Evolutionary conservation across 805 yeast species (phyloP), one percentile per base, ranked within the genome.

Genomic region (Saccharomycopsis fermentans): DNA sequence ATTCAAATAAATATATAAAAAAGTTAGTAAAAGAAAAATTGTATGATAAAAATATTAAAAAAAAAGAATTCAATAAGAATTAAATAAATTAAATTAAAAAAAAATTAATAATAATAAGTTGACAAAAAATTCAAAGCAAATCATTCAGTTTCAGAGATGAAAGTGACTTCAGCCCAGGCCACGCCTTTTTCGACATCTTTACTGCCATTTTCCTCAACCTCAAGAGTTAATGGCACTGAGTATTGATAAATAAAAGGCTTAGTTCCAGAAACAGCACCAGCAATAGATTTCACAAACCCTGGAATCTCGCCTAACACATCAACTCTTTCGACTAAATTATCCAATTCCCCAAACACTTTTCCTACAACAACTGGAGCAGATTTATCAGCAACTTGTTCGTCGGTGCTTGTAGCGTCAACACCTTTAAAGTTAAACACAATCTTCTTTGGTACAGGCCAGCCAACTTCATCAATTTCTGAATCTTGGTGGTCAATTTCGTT

Each of bases 301-400:
- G 99, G 99, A 60, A 94, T 85, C 74, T 94, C 98, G 55, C 90
- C 88, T 97, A 94, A 90, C 60, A 94, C 98, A 73, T 94, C 99
- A 59, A 94, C 91, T 69, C 98, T 83, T 74, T 90, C 97, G 56
- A 89, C 82, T 61, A 88, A 73, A 52, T 77, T 74, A 17, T 70
- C 69, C 64, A 92, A 77, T 24, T 77, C 73, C 62, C 96, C 97
- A 47, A 66, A 68, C 21, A 87, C 81, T 11, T 69, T 70, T 53
- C 81, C 86, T 53, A 71, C 73, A 27, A 79, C 76, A 50, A 66
- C 63, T 58, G 72, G 72, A 24, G 68, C 69, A 34, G 70, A 62
- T 19, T 68, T 72, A 16, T 68, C 70, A 19, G 66, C 71, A 56
- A 75, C 66, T 52, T 74, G 67, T 48, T 75, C 81, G 60, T 74